These are phyloP conservation scores for Phycomyces nitens DNA, from an alignment of 192 early-diverging fungal genomes.

Conservation along the genomic window DNA sequence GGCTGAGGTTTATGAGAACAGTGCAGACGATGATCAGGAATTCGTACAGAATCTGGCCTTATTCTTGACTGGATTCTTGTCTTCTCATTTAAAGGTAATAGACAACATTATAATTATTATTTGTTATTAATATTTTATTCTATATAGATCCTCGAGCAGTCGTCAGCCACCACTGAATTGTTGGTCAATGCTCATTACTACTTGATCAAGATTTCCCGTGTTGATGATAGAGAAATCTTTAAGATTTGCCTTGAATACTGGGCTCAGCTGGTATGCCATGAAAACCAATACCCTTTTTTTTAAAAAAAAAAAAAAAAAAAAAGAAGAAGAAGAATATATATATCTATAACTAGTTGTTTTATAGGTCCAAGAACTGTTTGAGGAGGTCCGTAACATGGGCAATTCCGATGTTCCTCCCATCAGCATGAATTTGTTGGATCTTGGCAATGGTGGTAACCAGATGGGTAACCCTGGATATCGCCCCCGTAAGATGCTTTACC, in stretches of 20 bases:
- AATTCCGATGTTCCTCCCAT: neutral
- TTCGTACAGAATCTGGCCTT: slow-evolving; percentile 95
- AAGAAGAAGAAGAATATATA: neutral
- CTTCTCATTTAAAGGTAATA: slow-evolving; percentile 77
- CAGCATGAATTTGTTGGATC: neutral
- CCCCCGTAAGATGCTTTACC: slow-evolving; percentile 79
- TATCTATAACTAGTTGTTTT: neutral
- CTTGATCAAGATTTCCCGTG: slow-evolving; percentile 84
- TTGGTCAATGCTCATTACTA: slow-evolving; percentile 83
- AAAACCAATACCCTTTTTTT: no score
- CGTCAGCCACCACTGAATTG: slow-evolving; percentile 46
- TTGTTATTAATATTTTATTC: neutral
- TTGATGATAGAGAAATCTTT: slow-evolving; percentile 96
- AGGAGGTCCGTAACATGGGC: slow-evolving; percentile 60
- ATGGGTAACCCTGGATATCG: neutral
- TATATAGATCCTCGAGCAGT: slow-evolving; percentile 52
- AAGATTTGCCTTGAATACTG: slow-evolving; percentile 98
- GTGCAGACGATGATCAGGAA: slow-evolving; percentile 85
- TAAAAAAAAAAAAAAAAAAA: neutral
- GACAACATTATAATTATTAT: no score
- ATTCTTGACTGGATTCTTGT: slow-evolving; percentile 86
- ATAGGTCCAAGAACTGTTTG: slow-evolving; percentile 80
- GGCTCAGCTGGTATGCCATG: slow-evolving; percentile 77
- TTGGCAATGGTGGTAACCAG: neutral
- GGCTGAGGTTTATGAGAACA: slow-evolving; percentile 76